Evolutionary conservation across 768 basidiomycete species (phyloP).

Genomic region (Astraeus odoratus): DNA sequence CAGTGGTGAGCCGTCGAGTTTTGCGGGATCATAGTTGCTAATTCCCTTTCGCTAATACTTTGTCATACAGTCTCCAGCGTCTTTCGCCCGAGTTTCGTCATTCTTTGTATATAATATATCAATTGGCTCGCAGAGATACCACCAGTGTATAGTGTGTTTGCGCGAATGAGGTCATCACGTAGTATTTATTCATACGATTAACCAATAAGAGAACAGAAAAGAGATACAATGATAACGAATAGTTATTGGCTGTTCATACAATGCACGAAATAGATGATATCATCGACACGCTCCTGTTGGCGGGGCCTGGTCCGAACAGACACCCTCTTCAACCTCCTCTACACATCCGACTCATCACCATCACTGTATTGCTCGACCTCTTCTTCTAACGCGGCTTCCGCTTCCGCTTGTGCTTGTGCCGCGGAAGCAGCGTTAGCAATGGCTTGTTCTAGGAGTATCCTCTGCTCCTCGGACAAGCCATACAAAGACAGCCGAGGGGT

Average conservation of each 20-base stretch:
- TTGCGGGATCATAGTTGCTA: background rate
- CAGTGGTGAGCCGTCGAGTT: constrained; percentile 11
- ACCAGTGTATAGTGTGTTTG: constrained; percentile 20
- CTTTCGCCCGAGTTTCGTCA: constrained; percentile 15
- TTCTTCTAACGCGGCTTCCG: constrained; percentile 67
- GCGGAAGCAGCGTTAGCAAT: constrained; percentile 69
- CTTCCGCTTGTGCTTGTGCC: constrained; percentile 73
- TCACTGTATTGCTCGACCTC: too few relatives aligned
- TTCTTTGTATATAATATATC: constrained; percentile 29
- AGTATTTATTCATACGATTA: constrained; percentile 10
- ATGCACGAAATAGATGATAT: constrained; percentile 15
- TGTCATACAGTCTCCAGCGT: background rate
- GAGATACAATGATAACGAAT: constrained; percentile 18
- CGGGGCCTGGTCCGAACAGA: constrained; percentile 9
- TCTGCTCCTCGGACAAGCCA: constrained; percentile 69
- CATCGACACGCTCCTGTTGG: constrained; percentile 10
- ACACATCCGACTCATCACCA: constrained; percentile 37
- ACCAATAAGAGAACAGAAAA: constrained; percentile 7
- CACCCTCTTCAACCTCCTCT: constrained; percentile 12
- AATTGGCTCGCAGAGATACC: constrained; percentile 18
- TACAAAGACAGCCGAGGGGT: constrained; percentile 53
- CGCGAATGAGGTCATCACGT: constrained; percentile 4
- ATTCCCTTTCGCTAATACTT: background rate
- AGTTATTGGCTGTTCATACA: constrained; percentile 18
- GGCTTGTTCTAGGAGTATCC: constrained; percentile 60